Conservation (phyloP, 345 rosid species). For the Eucalyptus regnans region DNA sequence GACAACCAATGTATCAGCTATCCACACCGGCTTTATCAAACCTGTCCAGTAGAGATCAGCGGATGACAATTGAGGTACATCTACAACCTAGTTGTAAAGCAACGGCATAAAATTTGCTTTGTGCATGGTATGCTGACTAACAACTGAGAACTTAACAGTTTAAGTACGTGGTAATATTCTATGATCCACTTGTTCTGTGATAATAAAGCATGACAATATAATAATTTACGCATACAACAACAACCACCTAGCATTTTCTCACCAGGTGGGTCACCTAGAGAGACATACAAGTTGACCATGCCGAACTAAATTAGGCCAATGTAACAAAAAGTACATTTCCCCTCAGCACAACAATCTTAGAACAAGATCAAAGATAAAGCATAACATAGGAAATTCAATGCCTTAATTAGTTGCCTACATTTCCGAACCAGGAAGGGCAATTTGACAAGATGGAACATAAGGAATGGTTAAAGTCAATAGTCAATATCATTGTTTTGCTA, state of each 20-base stretch:
- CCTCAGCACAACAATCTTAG: not conserved
- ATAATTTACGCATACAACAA: not conserved
- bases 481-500: not conserved
- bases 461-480: not conserved
- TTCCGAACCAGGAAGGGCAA: not conserved
- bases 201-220: not conserved
- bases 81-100: too few species aligned
- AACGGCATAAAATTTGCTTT: too few species aligned
- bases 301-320: not conserved
- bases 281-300: not conserved
- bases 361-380: not conserved
- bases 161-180: too few species aligned
- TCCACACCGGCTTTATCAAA: too few species aligned
- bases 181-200: too few species aligned
- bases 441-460: not conserved
- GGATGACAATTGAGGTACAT: rapidly evolving
- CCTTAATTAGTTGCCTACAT: not conserved
- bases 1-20: too few species aligned
- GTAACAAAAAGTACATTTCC: not conserved
- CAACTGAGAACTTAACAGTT: too few species aligned
- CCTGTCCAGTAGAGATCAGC: too few species aligned
- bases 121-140: too few species aligned
- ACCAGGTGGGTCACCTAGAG: not conserved
- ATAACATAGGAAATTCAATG: not conserved
- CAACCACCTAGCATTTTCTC: not conserved